Percentiles rank a stretch among this genome's conserved stretches.
Conservation (phyloP, 257 asterid species). For the Nicotiana undulata region DNA sequence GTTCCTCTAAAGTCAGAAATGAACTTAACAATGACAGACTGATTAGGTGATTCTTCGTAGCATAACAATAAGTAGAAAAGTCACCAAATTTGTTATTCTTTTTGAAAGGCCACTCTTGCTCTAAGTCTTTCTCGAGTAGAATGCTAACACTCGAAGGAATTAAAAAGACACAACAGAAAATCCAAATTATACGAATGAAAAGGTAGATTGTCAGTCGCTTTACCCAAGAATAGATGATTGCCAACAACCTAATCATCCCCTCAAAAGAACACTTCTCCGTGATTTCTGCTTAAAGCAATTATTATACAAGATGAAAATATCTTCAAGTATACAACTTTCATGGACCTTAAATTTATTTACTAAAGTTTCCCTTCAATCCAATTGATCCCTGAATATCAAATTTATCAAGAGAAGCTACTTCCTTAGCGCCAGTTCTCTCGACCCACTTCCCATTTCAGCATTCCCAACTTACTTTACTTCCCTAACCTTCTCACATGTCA, state of each 20-base stretch:
- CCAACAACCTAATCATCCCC: neutral
- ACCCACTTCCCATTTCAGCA: too few relatives aligned
- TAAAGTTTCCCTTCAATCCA: too few relatives aligned
- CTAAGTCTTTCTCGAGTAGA: neutral
- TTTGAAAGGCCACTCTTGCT: neutral
- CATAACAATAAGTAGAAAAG: neutral
- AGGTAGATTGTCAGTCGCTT: neutral
- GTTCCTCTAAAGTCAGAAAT: neutral
- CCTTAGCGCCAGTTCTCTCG: too few relatives aligned
- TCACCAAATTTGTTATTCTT: neutral
- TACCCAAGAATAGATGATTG: neutral
- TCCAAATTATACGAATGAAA: neutral
- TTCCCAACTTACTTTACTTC: too few relatives aligned
- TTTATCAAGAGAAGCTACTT: too few relatives aligned
- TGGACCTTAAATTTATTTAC: too few relatives aligned
- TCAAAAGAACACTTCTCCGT: neutral
- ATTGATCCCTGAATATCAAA: too few relatives aligned
- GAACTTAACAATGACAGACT: neutral
- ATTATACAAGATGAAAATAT: too few relatives aligned
- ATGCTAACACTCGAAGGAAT: neutral
- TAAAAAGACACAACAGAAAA: neutral
- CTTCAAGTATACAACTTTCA: too few relatives aligned
- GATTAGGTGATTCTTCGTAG: neutral
- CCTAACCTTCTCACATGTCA: too few relatives aligned
- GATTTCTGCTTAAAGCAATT: neutral